Evolutionary conservation across 2,329 filamentous ascomycete genomes (phyloP).

Genomic region (Epicoccum nigrum): DNA sequence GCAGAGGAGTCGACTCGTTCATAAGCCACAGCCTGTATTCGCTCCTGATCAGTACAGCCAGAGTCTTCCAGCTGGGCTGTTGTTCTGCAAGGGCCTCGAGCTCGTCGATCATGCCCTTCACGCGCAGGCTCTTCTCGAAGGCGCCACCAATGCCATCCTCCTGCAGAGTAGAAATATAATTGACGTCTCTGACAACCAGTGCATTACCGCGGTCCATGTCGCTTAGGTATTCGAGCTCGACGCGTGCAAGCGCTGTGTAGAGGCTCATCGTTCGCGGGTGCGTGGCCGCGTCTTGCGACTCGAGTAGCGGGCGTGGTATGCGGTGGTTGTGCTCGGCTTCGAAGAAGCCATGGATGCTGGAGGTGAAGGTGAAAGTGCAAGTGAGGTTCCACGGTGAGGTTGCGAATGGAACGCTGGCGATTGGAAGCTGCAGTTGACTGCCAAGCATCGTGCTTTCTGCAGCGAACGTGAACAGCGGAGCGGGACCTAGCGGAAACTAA

Average conservation of each 20-base stretch:
- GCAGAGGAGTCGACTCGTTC: conserved; percentile 37
- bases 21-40: conserved; percentile 45
- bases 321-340: conserved; percentile 12
- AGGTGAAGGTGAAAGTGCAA: neutral
- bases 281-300: conserved; percentile 27
- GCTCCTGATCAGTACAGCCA: conserved; percentile 43
- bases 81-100: conserved; percentile 27
- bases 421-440: neutral
- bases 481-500: neutral
- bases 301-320: conserved; percentile 17
- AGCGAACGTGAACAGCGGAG: neutral
- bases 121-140: conserved; percentile 38
- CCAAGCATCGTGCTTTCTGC: too few relatives aligned
- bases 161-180: conserved; percentile 6
- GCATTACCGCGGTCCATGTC: conserved; percentile 23
- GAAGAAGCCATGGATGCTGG: conserved; percentile 27
- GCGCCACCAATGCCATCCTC: conserved; percentile 14
- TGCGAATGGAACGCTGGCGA: neutral
- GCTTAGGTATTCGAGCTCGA: conserved; percentile 34
- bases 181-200: conserved; percentile 21
- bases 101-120: conserved; percentile 43
- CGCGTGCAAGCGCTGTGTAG: conserved; percentile 27
- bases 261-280: conserved; percentile 36
- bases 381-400: conserved; percentile 23
- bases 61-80: conserved; percentile 27